A percentile compares a stretch with the other conserved stretches of the same genome.
Conservation (phyloP, 768 basidiomycete species). For the Lepiota venenata region DNA sequence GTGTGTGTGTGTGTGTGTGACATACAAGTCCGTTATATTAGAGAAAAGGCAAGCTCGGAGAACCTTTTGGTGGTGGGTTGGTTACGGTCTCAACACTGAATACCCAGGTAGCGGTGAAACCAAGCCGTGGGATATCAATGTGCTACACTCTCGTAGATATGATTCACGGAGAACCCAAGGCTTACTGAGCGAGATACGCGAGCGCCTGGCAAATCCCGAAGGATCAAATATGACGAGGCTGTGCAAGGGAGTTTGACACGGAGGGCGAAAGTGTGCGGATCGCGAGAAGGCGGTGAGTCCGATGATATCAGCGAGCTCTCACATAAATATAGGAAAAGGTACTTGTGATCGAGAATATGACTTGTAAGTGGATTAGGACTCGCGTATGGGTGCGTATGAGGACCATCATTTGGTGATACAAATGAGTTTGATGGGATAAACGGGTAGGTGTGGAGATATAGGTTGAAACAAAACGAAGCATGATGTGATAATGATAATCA, state of each 20-base stretch:
- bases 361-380: too few relatives aligned
- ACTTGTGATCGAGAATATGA: background rate
- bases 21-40: too few relatives aligned
- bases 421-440: background rate
- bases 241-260: background rate
- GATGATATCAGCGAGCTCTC: background rate
- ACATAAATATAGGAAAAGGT: background rate
- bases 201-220: background rate
- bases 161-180: too few relatives aligned
- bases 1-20: too few relatives aligned
- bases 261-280: background rate
- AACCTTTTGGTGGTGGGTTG: too few relatives aligned
- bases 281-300: conserved; percentile 2
- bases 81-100: too few relatives aligned
- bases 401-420: too few relatives aligned
- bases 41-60: too few relatives aligned
- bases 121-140: too few relatives aligned
- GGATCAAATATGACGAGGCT: background rate
- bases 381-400: too few relatives aligned
- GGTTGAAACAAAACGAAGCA: conserved; percentile 2
- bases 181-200: background rate
- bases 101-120: too few relatives aligned
- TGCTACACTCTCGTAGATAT: too few relatives aligned
- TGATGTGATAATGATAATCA: conserved; percentile 5
- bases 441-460: background rate